These are phyloP conservation scores for Aspergillus sp. DNA, from an alignment of 2,329 filamentous ascomycete species.

Conservation along the genomic window DNA sequence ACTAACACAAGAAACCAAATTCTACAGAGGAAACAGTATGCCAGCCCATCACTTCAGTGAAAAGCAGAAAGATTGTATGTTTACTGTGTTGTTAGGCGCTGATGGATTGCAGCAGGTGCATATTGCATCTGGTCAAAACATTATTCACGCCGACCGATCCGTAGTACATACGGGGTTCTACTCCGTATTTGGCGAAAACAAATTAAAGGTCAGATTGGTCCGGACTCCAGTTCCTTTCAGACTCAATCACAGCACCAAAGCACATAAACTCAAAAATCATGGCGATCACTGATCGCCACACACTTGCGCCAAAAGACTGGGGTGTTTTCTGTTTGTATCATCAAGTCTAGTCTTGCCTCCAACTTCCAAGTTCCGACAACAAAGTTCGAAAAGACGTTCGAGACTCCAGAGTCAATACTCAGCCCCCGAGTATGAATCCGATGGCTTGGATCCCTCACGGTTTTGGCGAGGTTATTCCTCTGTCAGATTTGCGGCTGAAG, in stretches of 20 bases:
- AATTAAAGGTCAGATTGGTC: background rate
- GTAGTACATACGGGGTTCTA: too few relatives aligned
- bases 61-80: background rate
- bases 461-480: background rate
- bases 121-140: background rate
- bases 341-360: background rate
- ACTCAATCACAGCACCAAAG: background rate
- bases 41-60: background rate
- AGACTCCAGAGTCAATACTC: background rate
- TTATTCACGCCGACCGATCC: background rate
- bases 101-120: background rate
- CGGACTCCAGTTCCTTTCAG: background rate
- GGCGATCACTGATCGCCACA: conserved; percentile 9
- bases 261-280: background rate
- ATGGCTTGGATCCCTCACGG: background rate
- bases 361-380: background rate
- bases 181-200: too few relatives aligned
- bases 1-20: background rate
- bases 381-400: background rate
- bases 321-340: background rate
- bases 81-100: background rate
- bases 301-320: background rate
- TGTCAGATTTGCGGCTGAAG: background rate
- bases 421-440: background rate
- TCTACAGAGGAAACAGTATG: background rate